phyloP scores from a whole-genome alignment of 306 rosid genomes.

The Arachis stenosperma region DNA sequence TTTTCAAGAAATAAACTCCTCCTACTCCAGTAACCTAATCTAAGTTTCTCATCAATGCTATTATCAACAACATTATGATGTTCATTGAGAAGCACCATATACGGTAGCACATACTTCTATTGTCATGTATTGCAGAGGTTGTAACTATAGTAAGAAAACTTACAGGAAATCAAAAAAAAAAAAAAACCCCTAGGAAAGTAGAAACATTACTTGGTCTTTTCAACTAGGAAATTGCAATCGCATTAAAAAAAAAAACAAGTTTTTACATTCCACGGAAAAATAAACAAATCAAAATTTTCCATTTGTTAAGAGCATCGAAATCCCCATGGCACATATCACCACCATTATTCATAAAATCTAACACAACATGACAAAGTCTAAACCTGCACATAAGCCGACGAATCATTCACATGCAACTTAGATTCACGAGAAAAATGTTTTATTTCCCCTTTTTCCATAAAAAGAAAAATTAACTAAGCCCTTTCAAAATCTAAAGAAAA shows the following conservation, averaged over 20 bases:
- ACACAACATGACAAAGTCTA: slow-evolving; percentile 32
- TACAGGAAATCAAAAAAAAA: not conserved
- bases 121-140: slow-evolving; percentile 16
- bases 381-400: slow-evolving; percentile 20
- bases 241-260: not conserved
- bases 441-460: not conserved
- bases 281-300: not conserved
- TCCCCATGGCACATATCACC: not conserved
- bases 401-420: slow-evolving; percentile 34
- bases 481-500: not conserved
- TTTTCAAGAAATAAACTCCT: not conserved
- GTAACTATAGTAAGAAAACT: slow-evolving; percentile 7
- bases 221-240: not conserved
- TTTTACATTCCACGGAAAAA: slow-evolving; percentile 8
- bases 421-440: slow-evolving; percentile 14
- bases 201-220: not conserved
- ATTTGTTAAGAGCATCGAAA: not conserved
- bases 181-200: too few species aligned
- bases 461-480: slow-evolving; percentile 16
- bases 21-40: not conserved
- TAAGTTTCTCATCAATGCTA: not conserved
- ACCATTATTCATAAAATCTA: not conserved
- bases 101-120: slow-evolving; percentile 14
- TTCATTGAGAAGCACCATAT: slow-evolving; percentile 19
- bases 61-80: not conserved